Base-by-base conservation (phyloP, 805 yeast genomes). In the Ogataea corticis region DNA sequence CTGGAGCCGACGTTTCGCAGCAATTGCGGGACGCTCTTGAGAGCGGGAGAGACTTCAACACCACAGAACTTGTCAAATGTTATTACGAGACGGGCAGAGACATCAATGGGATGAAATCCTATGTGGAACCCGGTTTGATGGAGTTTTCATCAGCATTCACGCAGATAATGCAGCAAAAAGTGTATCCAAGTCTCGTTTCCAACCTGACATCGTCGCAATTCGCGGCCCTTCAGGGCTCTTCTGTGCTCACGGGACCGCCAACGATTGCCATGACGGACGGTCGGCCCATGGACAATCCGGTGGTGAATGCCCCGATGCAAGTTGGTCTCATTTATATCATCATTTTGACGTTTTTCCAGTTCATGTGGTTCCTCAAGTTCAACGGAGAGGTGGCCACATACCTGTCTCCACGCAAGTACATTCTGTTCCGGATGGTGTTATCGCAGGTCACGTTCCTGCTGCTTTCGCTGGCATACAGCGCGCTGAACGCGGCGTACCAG, bases 261-360 rank as follows among this genome's bases (percentile, higher is more conserved):
- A 18, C 23, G 1, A 50, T 60, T 15, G 15, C 33, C 6, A 45
- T 45, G 18, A 49, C 45, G 2, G 89, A 85, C 56, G 62, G 70
- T 23, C 67, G 71, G n/a, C 86, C 87, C 2, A 70, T 67, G 42
- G 62, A 63, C 1, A 68, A 79, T 54, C 68, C 77, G 2, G 80
- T 77, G 4, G 58, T 82, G 12, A 54, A 74, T 35, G 90, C 90
- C 0, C 89, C 91, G 4, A 63, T 80, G 4, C 92, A 85, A 61
- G 83, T 86, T 48, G 94, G 94, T 41, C 72, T 85, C 51, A 83
- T 87, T 61, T 86, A 80, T 59, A 69, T 85, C 59, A 75, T 87
- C 55, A 80, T 87, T 59, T 62, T 85, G 45, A 80, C 92, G 3
- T 85, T 87, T 60, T 84, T 87, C 74, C 83, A 82, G 54, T 75